Conservation (phyloP, 164 flowering plant species). For the Houttuynia cordata region DNA sequence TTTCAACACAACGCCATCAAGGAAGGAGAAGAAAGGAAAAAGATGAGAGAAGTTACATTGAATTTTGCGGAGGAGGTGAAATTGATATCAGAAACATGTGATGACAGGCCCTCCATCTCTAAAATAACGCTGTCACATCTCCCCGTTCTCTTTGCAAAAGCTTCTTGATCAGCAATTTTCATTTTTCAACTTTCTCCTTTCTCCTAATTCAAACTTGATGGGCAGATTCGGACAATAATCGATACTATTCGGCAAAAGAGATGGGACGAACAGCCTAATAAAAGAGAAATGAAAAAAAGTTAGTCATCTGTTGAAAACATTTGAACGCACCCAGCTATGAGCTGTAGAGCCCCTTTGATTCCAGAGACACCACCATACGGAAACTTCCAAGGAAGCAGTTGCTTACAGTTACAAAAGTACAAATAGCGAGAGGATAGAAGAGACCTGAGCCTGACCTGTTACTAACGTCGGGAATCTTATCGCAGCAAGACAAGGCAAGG, state of each 20-base stretch:
- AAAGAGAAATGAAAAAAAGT: background rate
- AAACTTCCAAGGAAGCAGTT: too few species aligned
- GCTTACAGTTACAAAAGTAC: too few species aligned
- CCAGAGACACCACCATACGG: too few species aligned
- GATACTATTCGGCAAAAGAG: background rate
- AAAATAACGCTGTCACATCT: background rate
- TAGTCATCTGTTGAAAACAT: background rate
- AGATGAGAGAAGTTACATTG: background rate
- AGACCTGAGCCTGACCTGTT: too few species aligned
- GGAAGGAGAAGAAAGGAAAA: background rate
- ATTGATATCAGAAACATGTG: conserved; percentile 1
- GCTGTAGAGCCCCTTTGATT: background rate
- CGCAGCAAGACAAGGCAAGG: too few species aligned
- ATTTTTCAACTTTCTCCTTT: background rate
- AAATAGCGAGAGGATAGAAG: too few species aligned
- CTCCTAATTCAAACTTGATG: background rate
- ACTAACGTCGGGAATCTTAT: too few species aligned
- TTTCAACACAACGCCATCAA: too few species aligned
- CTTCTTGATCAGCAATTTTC: background rate
- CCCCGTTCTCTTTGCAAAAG: background rate
- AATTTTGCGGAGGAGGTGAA: background rate
- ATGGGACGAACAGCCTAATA: background rate
- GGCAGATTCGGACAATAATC: background rate
- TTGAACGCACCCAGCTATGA: background rate
- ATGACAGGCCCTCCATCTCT: conserved; percentile 1